Percentiles rank a stretch among this genome's conserved stretches.
These are phyloP conservation scores for Leishmania martiniquensis DNA, from an alignment of 208 protist genomes.

Conservation along the genomic window DNA sequence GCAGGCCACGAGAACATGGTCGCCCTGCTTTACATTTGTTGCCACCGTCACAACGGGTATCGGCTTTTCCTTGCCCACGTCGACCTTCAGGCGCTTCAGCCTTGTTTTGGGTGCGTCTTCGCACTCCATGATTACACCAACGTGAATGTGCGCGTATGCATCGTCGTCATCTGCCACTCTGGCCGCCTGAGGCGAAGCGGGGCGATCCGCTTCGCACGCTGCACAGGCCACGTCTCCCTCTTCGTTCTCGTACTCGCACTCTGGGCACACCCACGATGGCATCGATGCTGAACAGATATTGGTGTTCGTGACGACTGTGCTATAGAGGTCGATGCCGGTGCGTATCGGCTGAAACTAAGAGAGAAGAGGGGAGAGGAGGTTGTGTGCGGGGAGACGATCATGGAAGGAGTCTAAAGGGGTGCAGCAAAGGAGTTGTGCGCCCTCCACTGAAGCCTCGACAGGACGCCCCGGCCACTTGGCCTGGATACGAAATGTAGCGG, in stretches of 20 bases:
- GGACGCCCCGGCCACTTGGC: no score
- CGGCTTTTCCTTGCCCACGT: slow-evolving; percentile 47
- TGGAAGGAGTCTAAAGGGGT: no score
- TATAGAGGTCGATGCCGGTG: neutral
- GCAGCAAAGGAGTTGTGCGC: neutral
- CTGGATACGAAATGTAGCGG: neutral
- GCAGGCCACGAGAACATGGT: slow-evolving; percentile 63
- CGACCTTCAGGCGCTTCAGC: slow-evolving; percentile 70
- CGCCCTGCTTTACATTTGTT: slow-evolving; percentile 62
- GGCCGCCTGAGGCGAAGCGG: slow-evolving; percentile 12
- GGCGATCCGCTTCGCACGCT: slow-evolving; percentile 58
- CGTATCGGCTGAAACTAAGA: neutral
- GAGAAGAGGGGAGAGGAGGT: neutral
- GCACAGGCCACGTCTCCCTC: slow-evolving; percentile 38
- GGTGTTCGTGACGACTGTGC: neutral
- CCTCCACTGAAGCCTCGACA: neutral
- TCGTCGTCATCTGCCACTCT: slow-evolving; percentile 46
- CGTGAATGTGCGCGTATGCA: slow-evolving; percentile 50
- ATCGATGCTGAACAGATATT: neutral
- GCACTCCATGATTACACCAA: slow-evolving; percentile 55
- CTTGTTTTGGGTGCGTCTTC: slow-evolving; percentile 63
- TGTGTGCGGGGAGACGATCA: neutral
- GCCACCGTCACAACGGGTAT: slow-evolving; percentile 80
- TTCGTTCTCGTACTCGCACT: slow-evolving; percentile 71
- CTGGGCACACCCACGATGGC: slow-evolving; percentile 52